Conservation (phyloP, 148 eudicot species). For the Chenopodium album region DNA sequence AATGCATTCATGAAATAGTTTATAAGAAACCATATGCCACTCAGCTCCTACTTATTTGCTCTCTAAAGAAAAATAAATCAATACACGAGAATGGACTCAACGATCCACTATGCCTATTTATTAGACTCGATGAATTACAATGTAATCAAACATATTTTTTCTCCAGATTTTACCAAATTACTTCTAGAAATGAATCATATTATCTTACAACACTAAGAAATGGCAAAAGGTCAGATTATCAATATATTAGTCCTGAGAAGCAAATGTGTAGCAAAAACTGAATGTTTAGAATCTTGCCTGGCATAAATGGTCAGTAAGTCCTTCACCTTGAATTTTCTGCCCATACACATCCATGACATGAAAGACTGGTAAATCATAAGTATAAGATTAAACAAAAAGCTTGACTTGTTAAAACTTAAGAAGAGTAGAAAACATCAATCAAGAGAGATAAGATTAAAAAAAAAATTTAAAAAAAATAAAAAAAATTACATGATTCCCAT, state of each 20-base stretch:
- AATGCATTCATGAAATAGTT: too few relatives aligned
- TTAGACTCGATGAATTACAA: too few relatives aligned
- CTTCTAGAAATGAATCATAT: too few relatives aligned
- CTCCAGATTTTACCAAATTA: too few relatives aligned
- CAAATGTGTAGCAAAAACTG: background rate
- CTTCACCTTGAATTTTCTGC: conserved; percentile 21
- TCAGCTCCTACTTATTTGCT: too few relatives aligned
- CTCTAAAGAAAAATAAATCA: too few relatives aligned
- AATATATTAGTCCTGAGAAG: background rate
- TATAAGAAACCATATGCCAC: too few relatives aligned
- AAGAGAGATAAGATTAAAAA: background rate
- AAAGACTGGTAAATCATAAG: conserved; percentile 20
- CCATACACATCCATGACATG: conserved; percentile 20
- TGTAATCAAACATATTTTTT: too few relatives aligned
- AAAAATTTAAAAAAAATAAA: too few relatives aligned
- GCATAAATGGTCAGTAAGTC: conserved; percentile 3
- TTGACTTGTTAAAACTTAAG: background rate
- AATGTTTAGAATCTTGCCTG: conserved; percentile 2
- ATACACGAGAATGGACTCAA: too few relatives aligned
- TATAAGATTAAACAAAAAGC: background rate
- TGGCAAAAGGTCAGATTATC: background rate
- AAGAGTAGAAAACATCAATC: background rate
- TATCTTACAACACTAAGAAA: too few relatives aligned
- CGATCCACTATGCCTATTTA: too few relatives aligned
- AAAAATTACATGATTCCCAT: conserved; percentile 55